phyloP scores from a whole-genome alignment of 2,329 filamentous ascomycete genomes.

The Cercospora brassicicola region DNA sequence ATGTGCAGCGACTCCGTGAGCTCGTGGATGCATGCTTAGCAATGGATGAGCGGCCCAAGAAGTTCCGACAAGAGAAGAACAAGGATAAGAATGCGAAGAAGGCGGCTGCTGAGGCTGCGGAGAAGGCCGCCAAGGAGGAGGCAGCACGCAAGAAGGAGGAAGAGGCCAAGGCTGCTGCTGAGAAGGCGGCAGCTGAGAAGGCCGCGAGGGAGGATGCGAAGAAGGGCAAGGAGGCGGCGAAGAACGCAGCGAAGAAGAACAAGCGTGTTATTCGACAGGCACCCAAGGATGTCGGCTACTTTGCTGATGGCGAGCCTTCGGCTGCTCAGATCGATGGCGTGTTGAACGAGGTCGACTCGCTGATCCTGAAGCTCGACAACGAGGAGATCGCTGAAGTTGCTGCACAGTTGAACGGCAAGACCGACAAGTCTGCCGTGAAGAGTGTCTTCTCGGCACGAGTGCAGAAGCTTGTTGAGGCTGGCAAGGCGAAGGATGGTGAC shows the following conservation, averaged over 20 bases:
- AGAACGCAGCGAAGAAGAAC: slow-evolving; percentile 99
- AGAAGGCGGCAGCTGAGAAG: slow-evolving; percentile 86
- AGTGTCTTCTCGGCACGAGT: slow-evolving; percentile 75
- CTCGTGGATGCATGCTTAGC: slow-evolving; percentile 83
- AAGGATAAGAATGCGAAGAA: slow-evolving; percentile 96
- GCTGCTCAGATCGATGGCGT: slow-evolving; percentile 81
- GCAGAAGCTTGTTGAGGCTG: slow-evolving; percentile 72
- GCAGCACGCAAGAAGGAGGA: slow-evolving; percentile 80
- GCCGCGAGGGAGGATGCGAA: slow-evolving; percentile 77
- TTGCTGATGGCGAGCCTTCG: slow-evolving; percentile 66
- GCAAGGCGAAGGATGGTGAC: slow-evolving; percentile 84
- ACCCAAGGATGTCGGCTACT: slow-evolving; percentile 98
- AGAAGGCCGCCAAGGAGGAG: slow-evolving; percentile 83
- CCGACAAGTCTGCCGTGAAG: slow-evolving; percentile 83
- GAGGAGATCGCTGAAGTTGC: slow-evolving; percentile 87
- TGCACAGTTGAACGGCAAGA: slow-evolving; percentile 73
- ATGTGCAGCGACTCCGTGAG: slow-evolving; percentile 85
- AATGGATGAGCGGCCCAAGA: slow-evolving; percentile 93
- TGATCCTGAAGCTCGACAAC: slow-evolving; percentile 84
- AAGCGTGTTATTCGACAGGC: slow-evolving; percentile 93
- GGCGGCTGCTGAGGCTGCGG: slow-evolving; percentile 84
- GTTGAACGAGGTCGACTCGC: slow-evolving; percentile 77
- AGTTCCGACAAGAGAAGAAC: slow-evolving; percentile 87
- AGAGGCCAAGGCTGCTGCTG: slow-evolving; percentile 63
- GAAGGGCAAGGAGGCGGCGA: slow-evolving; percentile 98